phyloP scores from a whole-genome alignment of 257 asterid species.

The Ballota nigra region DNA sequence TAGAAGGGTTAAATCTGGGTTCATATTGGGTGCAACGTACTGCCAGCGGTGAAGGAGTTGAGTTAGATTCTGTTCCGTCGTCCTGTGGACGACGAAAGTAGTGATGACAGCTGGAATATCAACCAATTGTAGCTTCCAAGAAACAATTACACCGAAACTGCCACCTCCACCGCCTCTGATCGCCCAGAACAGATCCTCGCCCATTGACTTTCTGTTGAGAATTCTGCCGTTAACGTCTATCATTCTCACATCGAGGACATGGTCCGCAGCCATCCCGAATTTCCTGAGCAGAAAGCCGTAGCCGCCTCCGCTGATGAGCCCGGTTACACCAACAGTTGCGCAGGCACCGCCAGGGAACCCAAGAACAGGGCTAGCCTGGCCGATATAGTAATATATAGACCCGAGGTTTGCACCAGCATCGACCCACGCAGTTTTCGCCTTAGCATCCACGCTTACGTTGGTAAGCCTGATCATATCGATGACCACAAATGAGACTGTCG shows the following conservation, averaged over 20 bases:
- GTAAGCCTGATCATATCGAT: constrained; percentile 34
- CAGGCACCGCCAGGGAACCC: constrained; percentile 36
- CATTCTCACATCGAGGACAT: constrained; percentile 36
- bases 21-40: neutral
- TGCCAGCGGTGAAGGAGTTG: constrained; percentile 30
- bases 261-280: constrained; percentile 35
- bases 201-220: constrained; percentile 7
- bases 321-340: constrained; percentile 36
- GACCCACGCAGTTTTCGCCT: constrained; percentile 32
- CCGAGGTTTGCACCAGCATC: constrained; percentile 32
- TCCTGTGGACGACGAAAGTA: neutral
- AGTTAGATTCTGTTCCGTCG: constrained; percentile 26
- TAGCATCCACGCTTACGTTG: constrained; percentile 11
- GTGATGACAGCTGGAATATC: constrained; percentile 5
- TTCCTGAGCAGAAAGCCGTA: constrained; percentile 32
- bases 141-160: neutral
- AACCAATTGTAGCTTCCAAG: constrained; percentile 1
- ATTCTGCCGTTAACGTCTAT: constrained; percentile 31
- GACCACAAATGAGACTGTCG: constrained; percentile 18
- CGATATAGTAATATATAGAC: constrained; percentile 27
- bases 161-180: constrained; percentile 15
- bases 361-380: constrained; percentile 18
- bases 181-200: constrained; percentile 3
- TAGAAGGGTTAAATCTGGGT: constrained; percentile 23
- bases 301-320: constrained; percentile 43